phyloP scores from a whole-genome alignment of 2,329 filamentous ascomycete genomes.

The Colletotrichum lindemuthianum region DNA sequence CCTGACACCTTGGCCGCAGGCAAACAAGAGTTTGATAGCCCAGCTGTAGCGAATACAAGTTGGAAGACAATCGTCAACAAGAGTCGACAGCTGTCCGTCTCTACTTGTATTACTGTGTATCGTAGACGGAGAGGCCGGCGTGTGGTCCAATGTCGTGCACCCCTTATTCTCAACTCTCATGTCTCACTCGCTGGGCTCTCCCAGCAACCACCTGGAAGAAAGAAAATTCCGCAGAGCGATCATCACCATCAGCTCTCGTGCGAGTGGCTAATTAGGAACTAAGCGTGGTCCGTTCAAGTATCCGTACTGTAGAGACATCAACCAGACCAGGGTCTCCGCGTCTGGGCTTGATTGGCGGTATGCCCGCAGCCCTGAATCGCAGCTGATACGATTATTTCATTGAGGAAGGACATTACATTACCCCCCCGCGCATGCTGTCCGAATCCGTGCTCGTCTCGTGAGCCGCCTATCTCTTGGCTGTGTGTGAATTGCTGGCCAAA shows the following conservation, averaged over 20 bases:
- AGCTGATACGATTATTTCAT: not conserved
- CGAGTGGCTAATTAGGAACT: no score
- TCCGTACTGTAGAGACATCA: not conserved
- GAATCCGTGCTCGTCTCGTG: constrained; percentile 21
- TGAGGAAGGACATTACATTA: not conserved
- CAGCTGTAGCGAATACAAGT: no score
- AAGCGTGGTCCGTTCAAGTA: no score
- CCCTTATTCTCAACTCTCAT: not conserved
- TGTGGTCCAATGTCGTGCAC: not conserved
- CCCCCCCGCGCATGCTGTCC: constrained; percentile 30
- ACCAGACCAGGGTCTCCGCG: constrained; percentile 11
- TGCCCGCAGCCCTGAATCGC: constrained; percentile 18
- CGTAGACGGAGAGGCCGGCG: no score
- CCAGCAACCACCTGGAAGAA: constrained; percentile 3
- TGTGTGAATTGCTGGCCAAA: constrained; percentile 11
- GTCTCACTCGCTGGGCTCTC: constrained; percentile 6
- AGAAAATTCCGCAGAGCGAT: no score
- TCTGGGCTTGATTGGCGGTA: constrained; percentile 20
- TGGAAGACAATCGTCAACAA: no score
- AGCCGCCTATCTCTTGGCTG: constrained; percentile 30
- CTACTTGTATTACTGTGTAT: no score
- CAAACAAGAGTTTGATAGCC: no score
- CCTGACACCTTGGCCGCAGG: no score
- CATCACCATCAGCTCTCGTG: no score
- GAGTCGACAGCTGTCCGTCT: no score